Evolutionary conservation across 2,329 filamentous ascomycete genomes (phyloP), one percentile per base, ranked within the genome.

Genomic region (Colletotrichum agaves): DNA sequence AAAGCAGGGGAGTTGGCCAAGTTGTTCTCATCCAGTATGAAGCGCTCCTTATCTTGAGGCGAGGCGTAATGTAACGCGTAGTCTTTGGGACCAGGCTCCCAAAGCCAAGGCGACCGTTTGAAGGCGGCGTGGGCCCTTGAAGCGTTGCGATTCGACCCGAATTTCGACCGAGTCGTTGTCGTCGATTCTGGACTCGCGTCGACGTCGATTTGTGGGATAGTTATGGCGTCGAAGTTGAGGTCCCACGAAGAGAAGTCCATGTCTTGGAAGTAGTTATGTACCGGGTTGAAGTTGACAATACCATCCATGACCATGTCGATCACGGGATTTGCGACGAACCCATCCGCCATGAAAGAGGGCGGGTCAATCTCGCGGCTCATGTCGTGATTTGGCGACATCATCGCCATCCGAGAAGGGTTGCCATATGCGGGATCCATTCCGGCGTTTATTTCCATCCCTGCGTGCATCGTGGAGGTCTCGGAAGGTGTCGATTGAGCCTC

Each of bases 181-280:
- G 72, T 72, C 3, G 75, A 73, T n/a, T 72, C 71, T 11, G 76
- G 74, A 60, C 74, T 76, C 15, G 73, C 72, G 7, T 71, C 72
- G n/a, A 70, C 39, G 10, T 76, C 75, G 17, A 74, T 59, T 13
- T 72, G 73, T 11, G 76, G 75, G 13, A 78, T 72, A 17, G 71
- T 63, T 23, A 76, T 73, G 50, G 70, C 70, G 41, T 76, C 75
- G 27, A 77, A 76, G 41, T 77, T 73, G 11, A 77, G 66, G 49
- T 78, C 73, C 76, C 75, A 78, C 1, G 74, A 72, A 19, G 72
- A 73, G 50, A 78, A 77, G 71, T 77, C 75, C 70, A 77, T 72
- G 37, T 76, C 75, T 57, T 73, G 75, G 57, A 75, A 75, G 61
- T 72, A 72, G 41, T 70, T 75, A 19, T 76, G 70, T 31, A 72